Evolutionary conservation across 2,329 filamentous ascomycete genomes (phyloP).

Genomic region (Magnaporthiopsis incrustans): DNA sequence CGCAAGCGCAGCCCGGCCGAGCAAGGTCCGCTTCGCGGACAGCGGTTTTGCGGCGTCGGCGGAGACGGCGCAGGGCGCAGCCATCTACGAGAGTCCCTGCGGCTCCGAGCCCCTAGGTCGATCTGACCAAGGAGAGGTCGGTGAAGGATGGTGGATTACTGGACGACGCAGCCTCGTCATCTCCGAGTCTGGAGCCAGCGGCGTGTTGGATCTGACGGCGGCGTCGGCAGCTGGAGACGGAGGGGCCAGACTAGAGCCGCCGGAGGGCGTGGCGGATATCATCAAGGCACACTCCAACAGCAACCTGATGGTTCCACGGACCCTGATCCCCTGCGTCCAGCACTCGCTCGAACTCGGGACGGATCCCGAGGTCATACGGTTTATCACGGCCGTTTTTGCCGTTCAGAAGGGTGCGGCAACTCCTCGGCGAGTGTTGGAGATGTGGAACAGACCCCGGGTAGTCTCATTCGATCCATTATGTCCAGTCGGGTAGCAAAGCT

Average conservation of each 20-base stretch:
- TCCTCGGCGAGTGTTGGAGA: background rate
- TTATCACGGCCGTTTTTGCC: slow-evolving; percentile 5
- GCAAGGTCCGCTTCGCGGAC: slow-evolving; percentile 14
- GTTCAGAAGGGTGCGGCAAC: background rate
- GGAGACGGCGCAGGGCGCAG: slow-evolving; percentile 2
- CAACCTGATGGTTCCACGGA: slow-evolving; percentile 19
- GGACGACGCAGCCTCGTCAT: background rate
- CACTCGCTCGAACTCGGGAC: background rate
- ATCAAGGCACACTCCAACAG: slow-evolving; percentile 24
- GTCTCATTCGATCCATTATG: background rate
- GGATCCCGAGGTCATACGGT: background rate
- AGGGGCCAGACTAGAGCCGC: background rate
- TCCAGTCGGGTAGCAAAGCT: background rate
- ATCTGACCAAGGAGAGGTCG: background rate
- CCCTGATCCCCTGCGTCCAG: slow-evolving; percentile 16
- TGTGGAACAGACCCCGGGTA: background rate
- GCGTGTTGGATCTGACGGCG: background rate
- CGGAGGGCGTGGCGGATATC: background rate
- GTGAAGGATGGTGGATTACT: background rate
- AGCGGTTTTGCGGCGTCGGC: slow-evolving; percentile 19
- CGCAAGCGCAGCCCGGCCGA: slow-evolving; percentile 5
- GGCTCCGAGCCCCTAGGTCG: background rate
- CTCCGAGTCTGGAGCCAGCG: background rate
- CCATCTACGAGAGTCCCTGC: background rate
- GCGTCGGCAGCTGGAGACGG: background rate